Conservation (phyloP, 805 yeast genomes). For the Sugiyamaella valdiviana region DNA sequence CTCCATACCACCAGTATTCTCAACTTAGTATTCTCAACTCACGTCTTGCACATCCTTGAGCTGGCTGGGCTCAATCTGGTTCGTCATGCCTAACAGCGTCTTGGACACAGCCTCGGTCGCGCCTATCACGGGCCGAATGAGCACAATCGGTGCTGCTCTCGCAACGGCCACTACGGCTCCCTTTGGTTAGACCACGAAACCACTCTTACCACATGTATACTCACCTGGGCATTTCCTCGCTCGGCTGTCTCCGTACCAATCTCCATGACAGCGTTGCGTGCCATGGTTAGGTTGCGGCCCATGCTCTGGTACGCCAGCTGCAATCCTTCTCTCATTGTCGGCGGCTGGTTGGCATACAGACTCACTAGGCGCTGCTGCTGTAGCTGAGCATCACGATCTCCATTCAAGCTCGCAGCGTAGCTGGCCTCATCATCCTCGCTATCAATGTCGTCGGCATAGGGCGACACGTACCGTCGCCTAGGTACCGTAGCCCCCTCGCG, state of each 20-base stretch:
- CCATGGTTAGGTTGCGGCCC: constrained; percentile 59
- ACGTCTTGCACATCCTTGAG: constrained; percentile 20
- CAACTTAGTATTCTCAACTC: constrained; percentile 6
- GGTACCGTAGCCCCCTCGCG: constrained; percentile 17
- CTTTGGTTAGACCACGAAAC: not conserved
- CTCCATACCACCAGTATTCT: not conserved
- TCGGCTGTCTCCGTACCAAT: constrained; percentile 59
- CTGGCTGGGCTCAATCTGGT: constrained; percentile 51
- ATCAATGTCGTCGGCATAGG: constrained; percentile 21
- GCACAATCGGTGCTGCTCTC: constrained; percentile 70
- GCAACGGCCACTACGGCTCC: constrained; percentile 64
- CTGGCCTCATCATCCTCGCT: constrained; percentile 17
- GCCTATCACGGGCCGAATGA: constrained; percentile 83
- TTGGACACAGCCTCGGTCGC: constrained; percentile 86
- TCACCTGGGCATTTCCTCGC: constrained; percentile 46
- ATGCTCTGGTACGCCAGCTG: constrained; percentile 67
- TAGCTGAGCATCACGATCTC: constrained; percentile 4
- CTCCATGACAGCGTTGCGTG: constrained; percentile 54
- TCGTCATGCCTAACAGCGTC: constrained; percentile 75
- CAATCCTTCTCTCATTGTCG: constrained; percentile 62
- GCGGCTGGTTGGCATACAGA: constrained; percentile 81
- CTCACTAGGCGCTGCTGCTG: constrained; percentile 40
- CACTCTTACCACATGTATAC: constrained; percentile 18
- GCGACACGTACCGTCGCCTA: constrained; percentile 16
- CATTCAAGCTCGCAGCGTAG: constrained; percentile 2